Evolutionary conservation across 129 eudicot species (phyloP).

Genomic region (Chrysanthemum seticuspe): DNA sequence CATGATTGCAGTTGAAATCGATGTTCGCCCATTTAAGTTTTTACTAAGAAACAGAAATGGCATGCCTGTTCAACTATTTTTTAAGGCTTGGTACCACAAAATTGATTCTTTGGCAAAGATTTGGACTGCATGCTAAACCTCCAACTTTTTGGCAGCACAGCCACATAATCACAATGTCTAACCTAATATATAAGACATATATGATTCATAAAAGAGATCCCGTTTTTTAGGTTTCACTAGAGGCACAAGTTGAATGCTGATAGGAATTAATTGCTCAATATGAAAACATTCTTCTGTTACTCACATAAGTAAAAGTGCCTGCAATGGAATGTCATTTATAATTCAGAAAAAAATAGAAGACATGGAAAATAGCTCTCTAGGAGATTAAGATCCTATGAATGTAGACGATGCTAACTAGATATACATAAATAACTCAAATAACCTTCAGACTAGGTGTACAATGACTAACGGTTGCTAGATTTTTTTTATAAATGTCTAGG

Average conservation of each 20-base stretch:
- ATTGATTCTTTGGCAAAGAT: constrained; percentile 9
- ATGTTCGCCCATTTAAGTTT: constrained; percentile 9
- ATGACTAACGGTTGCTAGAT: constrained; percentile 1
- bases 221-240: constrained; percentile 18
- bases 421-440: constrained; percentile 5
- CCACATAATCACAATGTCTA: constrained; percentile 15
- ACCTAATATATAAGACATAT: constrained; percentile 20
- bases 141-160: constrained; percentile 19
- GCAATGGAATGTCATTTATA: constrained; percentile 39
- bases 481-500: neutral
- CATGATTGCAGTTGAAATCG: neutral
- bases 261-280: constrained; percentile 24
- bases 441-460: neutral
- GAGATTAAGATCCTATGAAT: constrained; percentile 23
- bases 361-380: constrained; percentile 18
- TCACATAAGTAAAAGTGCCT: constrained; percentile 34
- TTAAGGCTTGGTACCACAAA: constrained; percentile 10
- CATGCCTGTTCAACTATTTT: neutral
- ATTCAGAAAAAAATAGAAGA: constrained; percentile 10
- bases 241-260: constrained; percentile 31
- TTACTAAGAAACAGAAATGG: neutral
- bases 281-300: constrained; percentile 23
- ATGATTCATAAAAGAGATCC: constrained; percentile 3
- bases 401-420: constrained; percentile 1
- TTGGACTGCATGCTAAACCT: constrained; percentile 11